A percentile compares a stretch with the other conserved stretches of the same genome.
Conservation (phyloP, 2,329 filamentous ascomycete species). For the Sporothrix euskadiensis region DNA sequence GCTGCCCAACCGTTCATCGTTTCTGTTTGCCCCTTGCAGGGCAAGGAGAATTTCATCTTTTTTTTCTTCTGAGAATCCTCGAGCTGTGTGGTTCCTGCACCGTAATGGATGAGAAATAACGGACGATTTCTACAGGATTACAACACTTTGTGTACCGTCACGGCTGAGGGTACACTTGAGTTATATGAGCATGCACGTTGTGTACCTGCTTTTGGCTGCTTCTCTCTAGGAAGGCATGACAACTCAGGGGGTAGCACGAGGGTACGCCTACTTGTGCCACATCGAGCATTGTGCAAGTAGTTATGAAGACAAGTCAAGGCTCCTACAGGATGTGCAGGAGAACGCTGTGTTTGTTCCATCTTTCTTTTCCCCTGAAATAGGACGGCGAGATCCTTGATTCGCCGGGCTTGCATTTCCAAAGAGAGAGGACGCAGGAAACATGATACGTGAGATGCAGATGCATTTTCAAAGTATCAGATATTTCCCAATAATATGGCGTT, state of each 20-base stretch:
- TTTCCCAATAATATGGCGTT: not conserved
- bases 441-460: too few relatives aligned
- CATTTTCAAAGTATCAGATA: not conserved
- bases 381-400: constrained; percentile 10
- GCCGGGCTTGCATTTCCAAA: not conserved
- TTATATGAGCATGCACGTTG: not conserved
- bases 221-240: not conserved
- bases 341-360: not conserved
- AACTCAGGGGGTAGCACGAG: not conserved
- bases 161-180: not conserved
- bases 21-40: not conserved
- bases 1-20: not conserved
- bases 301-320: not conserved
- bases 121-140: not conserved
- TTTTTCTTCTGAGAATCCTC: not conserved
- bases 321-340: not conserved
- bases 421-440: not conserved
- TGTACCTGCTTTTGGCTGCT: not conserved
- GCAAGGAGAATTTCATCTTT: not conserved
- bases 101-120: not conserved
- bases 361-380: not conserved
- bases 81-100: not conserved
- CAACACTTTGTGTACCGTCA: not conserved
- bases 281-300: not conserved
- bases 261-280: not conserved